Base-by-base conservation (phyloP, 371 early-diverging fungal species). In the Coemansia sp. region DNA sequence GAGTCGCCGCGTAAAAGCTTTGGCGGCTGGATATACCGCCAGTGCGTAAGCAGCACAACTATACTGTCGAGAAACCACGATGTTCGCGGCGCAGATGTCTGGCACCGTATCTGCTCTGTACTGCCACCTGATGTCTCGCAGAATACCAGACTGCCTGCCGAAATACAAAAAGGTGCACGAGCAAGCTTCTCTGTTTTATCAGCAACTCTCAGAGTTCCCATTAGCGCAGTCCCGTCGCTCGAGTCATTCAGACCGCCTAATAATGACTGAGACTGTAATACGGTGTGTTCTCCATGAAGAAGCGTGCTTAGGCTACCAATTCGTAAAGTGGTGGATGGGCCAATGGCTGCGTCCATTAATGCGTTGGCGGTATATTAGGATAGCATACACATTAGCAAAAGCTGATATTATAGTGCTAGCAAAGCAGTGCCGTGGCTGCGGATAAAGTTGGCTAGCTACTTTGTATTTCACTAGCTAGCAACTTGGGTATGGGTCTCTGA, bases 201-300 rank as follows among this genome's bases (percentile, higher is more conserved):
- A 10, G 72, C 66, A 7, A 74, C 72, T n/a, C 67, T 27, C 56
- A 74, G 56, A 0, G 47, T 50, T 10, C 74, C 74, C 16, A 74
- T 10, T 31, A 74, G 51, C 10, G 52, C 66, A 11, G 22, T 21
- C 13, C 72, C 65, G 29, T 29, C 47, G 31, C 45, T 22, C 2
- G 71, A 52, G 21, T 48, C 55, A 8, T n/a, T 21, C 10, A 21
- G n/a, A 11, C 11, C 39, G 16, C 24, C 22, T 39, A 5, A 5
- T 40, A 5, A 6, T 21, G 37, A 0, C 21, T 2, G 50, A 50
- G 50, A 10, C 50, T 50, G 50, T 21, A 18, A 48, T n/a, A 6
- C n/a, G 39, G 8, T 14, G 37, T 22, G 18, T 7, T 14, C 21
- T 18, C 5, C 16, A 31, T 27, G 26, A 5, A 31, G 34, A 37